Base-by-base conservation (phyloP, 2,329 filamentous ascomycete species). In the Drechslerella coelobrocha region DNA sequence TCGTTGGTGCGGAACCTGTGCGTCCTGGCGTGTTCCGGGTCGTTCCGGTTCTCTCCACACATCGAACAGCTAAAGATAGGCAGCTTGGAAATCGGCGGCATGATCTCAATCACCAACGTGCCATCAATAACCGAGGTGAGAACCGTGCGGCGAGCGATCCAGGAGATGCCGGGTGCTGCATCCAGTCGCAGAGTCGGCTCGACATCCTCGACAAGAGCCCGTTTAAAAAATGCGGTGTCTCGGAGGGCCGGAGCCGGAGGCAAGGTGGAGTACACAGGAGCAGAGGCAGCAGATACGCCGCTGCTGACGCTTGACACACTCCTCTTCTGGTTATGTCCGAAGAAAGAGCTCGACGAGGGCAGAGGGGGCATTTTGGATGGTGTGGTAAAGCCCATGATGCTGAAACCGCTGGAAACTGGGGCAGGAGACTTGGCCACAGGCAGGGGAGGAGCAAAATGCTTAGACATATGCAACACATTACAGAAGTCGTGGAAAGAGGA, bases 221-320 rank as follows among this genome's bases (percentile, higher is more conserved):
- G 88, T 81, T 97, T 97, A 81, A 93, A 99, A 77, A 97, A 99
- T 73, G 89, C 91, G 26, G 89, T 91, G 62, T 97, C 94, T 77
- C 94, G 96, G 41, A 99, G 81, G 2, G 66, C 61, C 88, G 86
- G 2, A 85, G 86, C 31, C 85, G 76, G 19, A 78, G 78, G 45
- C 77, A 78, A 17, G 77, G 77, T 10, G 31, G 79, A 74, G 37
- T 79, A 74, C 23, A 77, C 76, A 1, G 83, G 83, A 51, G 77
- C 77, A 10, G 79, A 77, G 74, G 83, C 85, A 39, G 81, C 76
- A 6, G 79, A 82, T 54, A 81, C 88, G 74, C 83, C 84, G 48
- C 82, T 84, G 3, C 82, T 87, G 87, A 89, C 4, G 82, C 84
- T 75, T 84, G 88, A 45, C 86, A 84, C 45, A 84, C 80, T 75